Evolutionary conservation across 2,329 filamentous ascomycete species (phyloP).

Genomic region (Fusarium acutatum): DNA sequence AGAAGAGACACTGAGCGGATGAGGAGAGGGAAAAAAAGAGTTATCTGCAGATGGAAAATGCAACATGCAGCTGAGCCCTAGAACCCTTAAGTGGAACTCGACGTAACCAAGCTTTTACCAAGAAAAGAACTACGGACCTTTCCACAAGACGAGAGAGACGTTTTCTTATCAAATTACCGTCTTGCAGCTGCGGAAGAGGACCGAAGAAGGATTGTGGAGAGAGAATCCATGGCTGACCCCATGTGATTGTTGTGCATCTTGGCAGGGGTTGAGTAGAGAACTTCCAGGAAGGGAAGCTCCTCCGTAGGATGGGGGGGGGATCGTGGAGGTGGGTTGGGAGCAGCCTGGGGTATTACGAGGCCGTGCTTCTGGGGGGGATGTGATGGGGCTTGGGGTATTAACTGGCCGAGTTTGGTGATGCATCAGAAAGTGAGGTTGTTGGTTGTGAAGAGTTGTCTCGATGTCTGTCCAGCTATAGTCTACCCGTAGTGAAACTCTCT

Average conservation of each 20-base stretch:
- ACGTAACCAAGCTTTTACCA: constrained; percentile 7
- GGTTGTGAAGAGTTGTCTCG: neutral
- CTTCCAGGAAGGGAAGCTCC: constrained; percentile 30
- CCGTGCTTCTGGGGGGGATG: neutral
- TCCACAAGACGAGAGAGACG: neutral
- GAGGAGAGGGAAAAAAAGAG: neutral
- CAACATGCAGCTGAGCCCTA: neutral
- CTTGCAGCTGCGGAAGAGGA: neutral
- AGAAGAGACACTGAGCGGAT: neutral
- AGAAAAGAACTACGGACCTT: neutral
- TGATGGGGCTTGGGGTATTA: neutral
- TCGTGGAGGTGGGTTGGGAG: constrained; percentile 23
- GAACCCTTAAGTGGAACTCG: neutral
- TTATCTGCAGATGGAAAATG: neutral
- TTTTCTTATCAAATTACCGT: constrained; percentile 31
- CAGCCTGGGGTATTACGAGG: neutral
- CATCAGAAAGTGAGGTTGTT: neutral
- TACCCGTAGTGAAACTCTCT: neutral
- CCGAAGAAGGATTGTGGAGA: constrained; percentile 2
- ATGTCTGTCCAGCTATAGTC: neutral
- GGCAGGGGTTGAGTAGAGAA: constrained; percentile 11
- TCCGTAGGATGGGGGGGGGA: constrained; percentile 21
- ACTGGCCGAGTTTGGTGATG: neutral
- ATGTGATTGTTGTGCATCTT: constrained; percentile 17
- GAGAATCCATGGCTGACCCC: neutral